Evolutionary conservation across 202 grass and related monocot species (phyloP).

Genomic region (Elaeis oleifera): DNA sequence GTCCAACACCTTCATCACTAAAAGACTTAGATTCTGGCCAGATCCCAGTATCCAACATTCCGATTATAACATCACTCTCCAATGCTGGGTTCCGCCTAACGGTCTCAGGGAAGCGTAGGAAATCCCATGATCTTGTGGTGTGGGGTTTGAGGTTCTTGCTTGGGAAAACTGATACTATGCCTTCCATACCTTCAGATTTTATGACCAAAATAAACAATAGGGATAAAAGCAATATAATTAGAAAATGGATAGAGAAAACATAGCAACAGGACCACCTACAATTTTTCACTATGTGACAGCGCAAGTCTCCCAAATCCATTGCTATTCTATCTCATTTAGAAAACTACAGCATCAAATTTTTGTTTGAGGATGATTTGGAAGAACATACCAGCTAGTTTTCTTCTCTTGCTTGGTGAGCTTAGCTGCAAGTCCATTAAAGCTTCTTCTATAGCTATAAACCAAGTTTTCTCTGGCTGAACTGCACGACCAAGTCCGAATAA

Average conservation of each 20-base stretch:
- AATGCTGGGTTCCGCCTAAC: background rate
- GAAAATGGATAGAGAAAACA: too few relatives aligned
- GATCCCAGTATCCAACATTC: conserved; percentile 33
- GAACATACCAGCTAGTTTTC: conserved; percentile 25
- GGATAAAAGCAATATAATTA: too few relatives aligned
- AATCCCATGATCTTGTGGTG: conserved; percentile 47
- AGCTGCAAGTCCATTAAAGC: conserved; percentile 30
- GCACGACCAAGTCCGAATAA: background rate
- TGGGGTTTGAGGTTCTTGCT: conserved; percentile 10
- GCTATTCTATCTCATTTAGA: too few relatives aligned
- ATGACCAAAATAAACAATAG: too few relatives aligned
- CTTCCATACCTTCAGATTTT: conserved; percentile 11
- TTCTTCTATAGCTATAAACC: conserved; percentile 32
- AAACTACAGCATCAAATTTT: too few relatives aligned
- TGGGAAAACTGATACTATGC: conserved; percentile 26
- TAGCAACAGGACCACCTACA: too few relatives aligned
- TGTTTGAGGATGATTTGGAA: too few relatives aligned
- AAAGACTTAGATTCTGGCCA: conserved; percentile 32
- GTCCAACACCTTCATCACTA: conserved; percentile 26
- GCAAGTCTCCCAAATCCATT: too few relatives aligned
- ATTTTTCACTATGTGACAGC: too few relatives aligned
- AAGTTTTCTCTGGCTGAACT: conserved; percentile 19
- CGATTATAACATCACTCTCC: conserved; percentile 34
- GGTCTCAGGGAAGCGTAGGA: conserved; percentile 23
- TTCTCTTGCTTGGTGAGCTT: conserved; percentile 23